Base-by-base conservation (phyloP, 768 basidiomycete genomes). In the Suillus fuscotomentosus region DNA sequence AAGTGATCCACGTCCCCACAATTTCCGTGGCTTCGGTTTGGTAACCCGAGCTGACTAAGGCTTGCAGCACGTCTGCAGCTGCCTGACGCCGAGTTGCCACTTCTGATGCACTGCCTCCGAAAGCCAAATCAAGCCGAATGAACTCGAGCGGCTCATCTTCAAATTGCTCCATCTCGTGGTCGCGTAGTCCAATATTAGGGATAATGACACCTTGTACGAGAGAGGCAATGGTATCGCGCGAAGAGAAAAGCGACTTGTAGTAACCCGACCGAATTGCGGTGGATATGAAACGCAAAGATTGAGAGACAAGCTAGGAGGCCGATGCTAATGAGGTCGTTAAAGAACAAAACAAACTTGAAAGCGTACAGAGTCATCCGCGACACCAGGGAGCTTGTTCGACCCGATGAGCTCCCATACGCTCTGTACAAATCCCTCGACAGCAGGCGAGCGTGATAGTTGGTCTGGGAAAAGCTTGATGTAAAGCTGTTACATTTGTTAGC, bases 91-190 rank as follows among this genome's bases (percentile, higher is more conserved):
- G 86, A 0, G 96, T 99, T 50, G 91, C 87, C 36, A 86, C 84
- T 70, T 96, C 96, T 34, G 85, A 64, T 65, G 85, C 67, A 71
- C 77, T 60, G 7, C 77, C 78, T 48, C 75, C 77, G 70, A 85
- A 79, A 15, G 95, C 83, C 34, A 97, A 81, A 70, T 97, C 95
- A 48, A 93, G 83, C 24, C 94, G 89, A 69, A 98, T 92, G 73
- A 91, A 99, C 73, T 99, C 97, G 45, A 97, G 84, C 0, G 97
- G 96, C 68, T 97, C 96, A 66, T 99, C 97, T 76, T 97, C 95
- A 71, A 99, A 99, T 75, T 95, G 89, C 70, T 99, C 97, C 59
- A 93, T 84, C 63, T 98, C 96, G 68, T 94, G 91, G 45, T 91
- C 89, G 66, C 95, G 86, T 15, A 99, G 81, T 15, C 86, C 81